Evolutionary conservation across 1,284 basidiomycete genomes (phyloP), one percentile per base, ranked within the genome.

Genomic region (Rhodotorula sp.): DNA sequence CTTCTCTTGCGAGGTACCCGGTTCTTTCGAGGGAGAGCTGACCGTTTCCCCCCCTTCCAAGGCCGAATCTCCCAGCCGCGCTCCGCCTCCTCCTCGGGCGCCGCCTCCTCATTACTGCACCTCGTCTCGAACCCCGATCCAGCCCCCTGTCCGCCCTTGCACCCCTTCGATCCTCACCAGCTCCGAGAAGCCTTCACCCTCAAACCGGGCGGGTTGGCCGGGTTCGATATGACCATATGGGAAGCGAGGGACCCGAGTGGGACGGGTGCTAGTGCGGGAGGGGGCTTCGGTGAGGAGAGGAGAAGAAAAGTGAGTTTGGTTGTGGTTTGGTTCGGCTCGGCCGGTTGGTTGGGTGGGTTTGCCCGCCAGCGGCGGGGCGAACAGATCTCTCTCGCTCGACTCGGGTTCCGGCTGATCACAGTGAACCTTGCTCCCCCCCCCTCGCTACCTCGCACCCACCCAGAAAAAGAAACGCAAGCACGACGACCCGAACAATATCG

Each of bases 71-170:
- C 50, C 21, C 62, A 26, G 31, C 56, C 57, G 3, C 45, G 26
- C 28, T 21, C 48, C 62, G 6, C 60, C n/a, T 23, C 60, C 5
- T 2, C 18, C 57, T 28, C 38, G n/a, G n/a, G n/a, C 43, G 3
- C 45, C 23, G 10, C 49, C 14, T 15, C 65, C 23, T 70, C 68
- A 54, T 59, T 78, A 43, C 66, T 64, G 1, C 60, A 75, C 64
- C 69, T 77, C 8, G 60, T 76, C 34, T 62, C 75, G 23, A 76
- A 78, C 62, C 77, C 77, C 3, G 76, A 77, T 28, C 71, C 75
- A 23, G 60, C 66, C 7, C 70, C 70, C 3, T 71, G 68, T 47
- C 61, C 68, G 64, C 63, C 68, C 31, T 21, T 77, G 57, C 47
- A 54, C 12, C 59, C 62, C 0, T 68, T 77, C 60, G 77, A 77